These are phyloP conservation scores for Durotheca rogersii DNA, from an alignment of 495 filamentous ascomycete genomes.

Conservation along the genomic window DNA sequence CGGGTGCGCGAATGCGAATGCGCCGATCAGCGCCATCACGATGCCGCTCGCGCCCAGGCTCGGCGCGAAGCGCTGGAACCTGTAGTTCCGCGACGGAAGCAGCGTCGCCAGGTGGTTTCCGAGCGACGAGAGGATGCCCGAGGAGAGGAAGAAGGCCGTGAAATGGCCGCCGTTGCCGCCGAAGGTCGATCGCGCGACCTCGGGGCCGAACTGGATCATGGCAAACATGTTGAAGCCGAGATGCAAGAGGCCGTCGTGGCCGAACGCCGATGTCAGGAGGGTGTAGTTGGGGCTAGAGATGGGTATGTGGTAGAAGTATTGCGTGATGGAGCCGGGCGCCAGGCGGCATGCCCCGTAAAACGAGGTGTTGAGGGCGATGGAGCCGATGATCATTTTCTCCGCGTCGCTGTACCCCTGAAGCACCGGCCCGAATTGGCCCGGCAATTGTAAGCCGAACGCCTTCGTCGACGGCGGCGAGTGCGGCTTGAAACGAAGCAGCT, in stretches of 20 bases:
- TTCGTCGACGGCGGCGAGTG: background rate
- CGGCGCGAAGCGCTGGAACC: slow-evolving; percentile 2
- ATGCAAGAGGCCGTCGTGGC: slow-evolving; percentile 25
- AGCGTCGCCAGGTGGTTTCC: slow-evolving; percentile 23
- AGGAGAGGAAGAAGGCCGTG: slow-evolving; percentile 35
- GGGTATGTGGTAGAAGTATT: slow-evolving; percentile 23
- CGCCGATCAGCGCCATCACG: slow-evolving; percentile 31
- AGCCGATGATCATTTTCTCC: slow-evolving; percentile 9
- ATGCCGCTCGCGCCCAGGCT: slow-evolving; percentile 24
- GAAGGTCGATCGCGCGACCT: slow-evolving; percentile 20
- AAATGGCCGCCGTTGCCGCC: slow-evolving; percentile 30
- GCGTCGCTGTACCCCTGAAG: slow-evolving; percentile 7
- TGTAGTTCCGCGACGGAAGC: slow-evolving; percentile 12
- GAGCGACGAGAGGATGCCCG: slow-evolving; percentile 28
- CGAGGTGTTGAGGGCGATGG: slow-evolving; percentile 17
- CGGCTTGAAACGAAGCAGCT: background rate
- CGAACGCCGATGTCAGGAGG: slow-evolving; percentile 33
- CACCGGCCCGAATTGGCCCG: slow-evolving; percentile 1
- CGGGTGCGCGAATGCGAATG: slow-evolving; percentile 18
- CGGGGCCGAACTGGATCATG: slow-evolving; percentile 19
- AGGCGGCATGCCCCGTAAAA: slow-evolving; percentile 7
- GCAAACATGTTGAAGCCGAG: slow-evolving; percentile 23
- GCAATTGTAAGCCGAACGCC: background rate
- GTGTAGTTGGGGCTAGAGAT: slow-evolving; percentile 24
- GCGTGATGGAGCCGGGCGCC: background rate